These are phyloP conservation scores for Talaromyces marneffei DNA, from an alignment of 2,329 filamentous ascomycete species.

Conservation along the genomic window DNA sequence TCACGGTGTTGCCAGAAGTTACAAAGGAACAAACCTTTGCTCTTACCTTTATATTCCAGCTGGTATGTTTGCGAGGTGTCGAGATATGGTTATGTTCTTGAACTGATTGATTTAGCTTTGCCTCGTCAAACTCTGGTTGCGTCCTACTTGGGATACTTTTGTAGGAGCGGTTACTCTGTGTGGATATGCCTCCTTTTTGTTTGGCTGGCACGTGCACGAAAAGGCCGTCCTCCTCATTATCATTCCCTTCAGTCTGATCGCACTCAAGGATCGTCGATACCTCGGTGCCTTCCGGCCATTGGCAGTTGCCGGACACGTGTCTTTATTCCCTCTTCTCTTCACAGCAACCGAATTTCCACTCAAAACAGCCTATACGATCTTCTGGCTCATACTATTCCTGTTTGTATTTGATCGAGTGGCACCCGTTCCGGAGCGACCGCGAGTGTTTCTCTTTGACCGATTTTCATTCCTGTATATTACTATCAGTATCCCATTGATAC, in stretches of 20 bases:
- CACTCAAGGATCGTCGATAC: constrained; percentile 81
- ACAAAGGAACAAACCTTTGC: constrained; percentile 73
- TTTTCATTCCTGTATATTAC: constrained; percentile 87
- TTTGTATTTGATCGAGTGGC: constrained; percentile 81
- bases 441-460: constrained; percentile 85
- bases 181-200: constrained; percentile 92
- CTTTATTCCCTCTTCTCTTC: constrained; percentile 88
- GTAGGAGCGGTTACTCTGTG: constrained; percentile 85
- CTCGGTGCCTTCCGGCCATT: constrained; percentile 87
- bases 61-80: constrained; percentile 38
- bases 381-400: constrained; percentile 84
- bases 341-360: constrained; percentile 88
- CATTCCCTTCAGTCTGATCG: constrained; percentile 88
- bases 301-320: constrained; percentile 89
- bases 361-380: constrained; percentile 86
- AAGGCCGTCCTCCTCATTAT: constrained; percentile 94
- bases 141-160: constrained; percentile 82
- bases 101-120: constrained; percentile 49
- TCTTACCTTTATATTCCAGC: constrained; percentile 76
- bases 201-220: constrained; percentile 98
- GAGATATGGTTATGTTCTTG: background rate
- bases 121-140: constrained; percentile 72
- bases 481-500: constrained; percentile 78
- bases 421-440: constrained; percentile 69
- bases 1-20: constrained; percentile 86